Percentiles rank a stretch among this genome's conserved stretches.
These are phyloP conservation scores for Solanum chilense DNA, from an alignment of 257 asterid species.

Conservation along the genomic window DNA sequence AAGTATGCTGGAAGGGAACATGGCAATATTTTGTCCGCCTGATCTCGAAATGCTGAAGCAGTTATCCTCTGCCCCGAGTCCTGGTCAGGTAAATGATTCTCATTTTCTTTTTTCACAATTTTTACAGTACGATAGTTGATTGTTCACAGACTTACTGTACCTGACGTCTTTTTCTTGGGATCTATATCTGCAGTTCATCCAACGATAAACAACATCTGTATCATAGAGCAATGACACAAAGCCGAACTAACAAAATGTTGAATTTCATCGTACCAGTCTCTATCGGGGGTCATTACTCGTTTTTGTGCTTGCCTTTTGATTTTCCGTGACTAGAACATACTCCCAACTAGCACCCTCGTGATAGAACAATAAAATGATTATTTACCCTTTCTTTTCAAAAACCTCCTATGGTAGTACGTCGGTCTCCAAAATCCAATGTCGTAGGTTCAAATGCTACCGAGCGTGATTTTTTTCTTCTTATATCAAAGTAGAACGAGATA, in stretches of 20 bases:
- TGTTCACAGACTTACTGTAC: neutral
- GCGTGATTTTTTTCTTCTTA: neutral
- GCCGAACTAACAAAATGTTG: neutral
- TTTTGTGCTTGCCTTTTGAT: neutral
- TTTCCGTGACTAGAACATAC: neutral
- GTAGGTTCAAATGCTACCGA: neutral
- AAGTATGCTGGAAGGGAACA: conserved; percentile 38
- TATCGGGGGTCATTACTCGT: neutral
- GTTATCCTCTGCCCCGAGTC: conserved; percentile 26
- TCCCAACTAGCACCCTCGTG: neutral
- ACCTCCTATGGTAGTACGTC: neutral
- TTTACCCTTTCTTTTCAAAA: neutral
- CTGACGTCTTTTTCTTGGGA: neutral
- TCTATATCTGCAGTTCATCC: neutral
- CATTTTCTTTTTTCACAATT: neutral
- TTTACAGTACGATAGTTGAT: neutral
- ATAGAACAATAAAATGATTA: neutral
- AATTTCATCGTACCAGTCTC: neutral
- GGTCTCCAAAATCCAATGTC: neutral
- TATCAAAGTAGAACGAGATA: neutral
- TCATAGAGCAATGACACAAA: neutral
- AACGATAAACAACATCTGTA: neutral
- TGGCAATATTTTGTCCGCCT: conserved; percentile 24
- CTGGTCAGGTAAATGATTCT: conserved; percentile 38
- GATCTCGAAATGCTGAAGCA: conserved; percentile 49